Conservation (phyloP, 2,329 filamentous ascomycete species). For the Teratosphaeria epicoccoides region DNA sequence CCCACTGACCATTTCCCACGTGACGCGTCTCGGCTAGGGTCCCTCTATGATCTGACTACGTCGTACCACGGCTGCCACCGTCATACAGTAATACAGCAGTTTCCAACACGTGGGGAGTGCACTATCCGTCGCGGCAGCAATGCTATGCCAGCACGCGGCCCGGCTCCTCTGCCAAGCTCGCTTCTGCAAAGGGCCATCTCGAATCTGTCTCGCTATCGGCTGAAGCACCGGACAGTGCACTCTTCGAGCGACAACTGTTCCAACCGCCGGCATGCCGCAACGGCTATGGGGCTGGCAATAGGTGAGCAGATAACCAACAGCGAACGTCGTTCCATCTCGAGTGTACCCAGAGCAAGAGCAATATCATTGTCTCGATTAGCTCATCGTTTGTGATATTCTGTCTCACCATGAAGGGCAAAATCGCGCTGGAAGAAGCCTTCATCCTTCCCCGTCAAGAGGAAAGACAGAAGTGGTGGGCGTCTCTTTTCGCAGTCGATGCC, state of each 20-base stretch:
- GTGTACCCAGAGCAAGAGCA: background rate
- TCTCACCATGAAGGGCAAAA: constrained; percentile 36
- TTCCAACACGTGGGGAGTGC: no score
- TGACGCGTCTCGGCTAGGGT: no score
- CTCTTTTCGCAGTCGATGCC: constrained; percentile 48
- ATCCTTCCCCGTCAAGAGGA: constrained; percentile 49
- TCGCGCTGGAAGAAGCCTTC: constrained; percentile 53
- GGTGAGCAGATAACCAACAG: background rate
- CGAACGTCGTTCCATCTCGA: background rate
- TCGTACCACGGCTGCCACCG: no score
- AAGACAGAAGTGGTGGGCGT: constrained; percentile 51
- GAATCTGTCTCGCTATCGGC: background rate
- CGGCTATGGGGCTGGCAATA: background rate
- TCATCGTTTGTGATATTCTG: background rate
- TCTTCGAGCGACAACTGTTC: background rate
- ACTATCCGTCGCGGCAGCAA: background rate
- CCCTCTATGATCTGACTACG: no score
- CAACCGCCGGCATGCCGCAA: background rate
- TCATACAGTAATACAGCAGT: no score
- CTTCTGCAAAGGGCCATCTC: background rate
- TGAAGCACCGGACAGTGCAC: background rate
- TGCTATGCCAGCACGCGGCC: background rate
- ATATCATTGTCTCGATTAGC: background rate
- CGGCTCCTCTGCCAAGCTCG: no score
- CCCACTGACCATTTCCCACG: no score